Base-by-base conservation (phyloP, 768 basidiomycete genomes). In the Daedaleopsis nitida region DNA sequence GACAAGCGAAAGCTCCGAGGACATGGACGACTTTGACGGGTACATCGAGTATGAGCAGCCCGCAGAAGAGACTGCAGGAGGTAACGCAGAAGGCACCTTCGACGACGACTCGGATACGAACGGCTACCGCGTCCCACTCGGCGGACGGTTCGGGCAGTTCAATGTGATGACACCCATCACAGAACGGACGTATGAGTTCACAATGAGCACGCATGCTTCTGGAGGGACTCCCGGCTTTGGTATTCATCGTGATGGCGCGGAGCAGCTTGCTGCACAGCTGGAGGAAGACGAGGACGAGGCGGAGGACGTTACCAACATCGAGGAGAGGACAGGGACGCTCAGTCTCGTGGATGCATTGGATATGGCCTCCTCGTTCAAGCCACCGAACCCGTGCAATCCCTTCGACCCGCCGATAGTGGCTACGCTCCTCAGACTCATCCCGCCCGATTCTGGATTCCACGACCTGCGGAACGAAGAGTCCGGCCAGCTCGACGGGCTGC, bases 151-250 rank as follows among this genome's bases (percentile, higher is more conserved):
- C 70, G 91, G 89, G 38, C 80, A 83, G 59, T 91, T 98, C 75
- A 87, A 91, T 69, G 88, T 96, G 58, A 95, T 99, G 94, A 98
- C 96, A 10, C 96, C 97, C 3, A 98, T 98, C 73, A 93, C 93
- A 13, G 97, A 99, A 74, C 82, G 96, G 44, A 98, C 97, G 11
- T 84, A 85, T 68, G 97, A 98, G 74, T 96, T 80, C 71, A 84
- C 90, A 3, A 80, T 80, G 35, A 89, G 86, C 66, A 89, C 85
- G 16, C 78, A 85, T 21, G 69, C 62, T n/a, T 62, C 66, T 37
- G 69, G 27, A 7, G 27, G 68, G 1, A 72, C 74, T 21, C 62
- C 71, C 1, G 71, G 70, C 10, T 57, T 63, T 24, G 66, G 69
- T 48, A 70, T 60, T 44, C 64, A 63, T 43, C 62, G 69, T 39